Conservation (phyloP, 805 yeast genomes). For the Saturnispora besseyi region DNA sequence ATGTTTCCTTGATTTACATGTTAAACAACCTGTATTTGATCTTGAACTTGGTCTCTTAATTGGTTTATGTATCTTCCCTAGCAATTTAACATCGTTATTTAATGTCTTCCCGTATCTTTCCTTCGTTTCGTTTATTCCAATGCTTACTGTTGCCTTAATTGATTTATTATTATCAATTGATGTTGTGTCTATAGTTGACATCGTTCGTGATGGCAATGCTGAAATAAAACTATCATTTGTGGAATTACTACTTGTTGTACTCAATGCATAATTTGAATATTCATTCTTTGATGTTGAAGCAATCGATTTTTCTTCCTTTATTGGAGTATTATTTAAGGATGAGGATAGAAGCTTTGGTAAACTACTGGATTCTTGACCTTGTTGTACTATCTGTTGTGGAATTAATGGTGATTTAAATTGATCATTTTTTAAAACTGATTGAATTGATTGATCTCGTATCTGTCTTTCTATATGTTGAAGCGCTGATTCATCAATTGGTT, state of each 20-base stretch:
- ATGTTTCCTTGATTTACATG: slow-evolving; percentile 44
- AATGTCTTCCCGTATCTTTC: background rate
- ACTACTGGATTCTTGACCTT: background rate
- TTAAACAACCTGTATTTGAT: slow-evolving; percentile 39
- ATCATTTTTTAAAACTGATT: background rate
- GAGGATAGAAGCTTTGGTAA: background rate
- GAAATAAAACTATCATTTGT: too few relatives aligned
- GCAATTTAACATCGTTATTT: slow-evolving; percentile 4
- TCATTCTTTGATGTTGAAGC: too few relatives aligned
- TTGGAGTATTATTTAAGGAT: background rate
- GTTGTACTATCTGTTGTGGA: background rate
- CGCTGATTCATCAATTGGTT: background rate
- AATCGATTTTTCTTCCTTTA: too few relatives aligned
- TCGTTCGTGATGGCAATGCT: too few relatives aligned
- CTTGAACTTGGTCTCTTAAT: slow-evolving; percentile 28
- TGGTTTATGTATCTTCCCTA: slow-evolving; percentile 10
- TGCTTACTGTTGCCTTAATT: background rate
- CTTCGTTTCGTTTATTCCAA: background rate
- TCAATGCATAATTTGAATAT: too few relatives aligned
- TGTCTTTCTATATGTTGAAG: background rate
- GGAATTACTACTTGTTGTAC: too few relatives aligned
- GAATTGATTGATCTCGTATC: background rate
- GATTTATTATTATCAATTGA: background rate
- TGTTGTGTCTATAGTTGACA: background rate
- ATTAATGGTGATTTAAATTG: background rate